Conservation (phyloP, 164 flowering plant species). For the Vitis riparia region DNA sequence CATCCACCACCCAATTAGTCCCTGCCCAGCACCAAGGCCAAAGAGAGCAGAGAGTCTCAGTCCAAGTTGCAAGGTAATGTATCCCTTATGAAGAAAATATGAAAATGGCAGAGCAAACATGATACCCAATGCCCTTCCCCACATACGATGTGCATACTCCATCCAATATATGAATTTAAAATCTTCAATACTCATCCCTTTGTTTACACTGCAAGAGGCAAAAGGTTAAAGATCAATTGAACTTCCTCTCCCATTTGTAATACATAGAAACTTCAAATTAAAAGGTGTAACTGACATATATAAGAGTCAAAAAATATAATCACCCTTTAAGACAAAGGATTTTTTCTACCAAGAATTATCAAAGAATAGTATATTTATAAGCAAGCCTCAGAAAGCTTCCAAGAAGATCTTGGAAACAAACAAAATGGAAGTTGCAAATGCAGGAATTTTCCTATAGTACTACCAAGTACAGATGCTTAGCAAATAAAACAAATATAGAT, state of each 20-base stretch:
- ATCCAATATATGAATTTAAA: conserved; percentile 98
- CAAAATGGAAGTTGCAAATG: not conserved
- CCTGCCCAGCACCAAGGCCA: conserved; percentile 97
- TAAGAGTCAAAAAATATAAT: not conserved
- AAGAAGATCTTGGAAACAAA: not conserved
- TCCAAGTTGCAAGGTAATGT: conserved; percentile 72
- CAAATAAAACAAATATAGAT: not conserved
- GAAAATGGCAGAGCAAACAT: conserved; percentile 89
- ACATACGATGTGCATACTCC: conserved; percentile 99
- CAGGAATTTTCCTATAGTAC: not conserved
- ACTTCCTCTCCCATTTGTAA: not conserved
- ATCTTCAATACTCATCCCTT: conserved; percentile 86
- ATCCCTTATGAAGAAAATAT: conserved; percentile 85
- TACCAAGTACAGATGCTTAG: not conserved
- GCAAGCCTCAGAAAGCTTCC: too few species aligned
- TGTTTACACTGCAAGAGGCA: conserved; percentile 62
- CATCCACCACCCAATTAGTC: conserved; percentile 99
- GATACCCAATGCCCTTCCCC: conserved; percentile 93
- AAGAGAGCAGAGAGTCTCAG: conserved; percentile 81
- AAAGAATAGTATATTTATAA: too few species aligned
- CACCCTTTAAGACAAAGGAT: not conserved
- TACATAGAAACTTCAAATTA: not conserved
- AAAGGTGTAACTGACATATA: not conserved
- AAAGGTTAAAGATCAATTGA: not conserved
- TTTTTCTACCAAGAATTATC: not conserved